phyloP scores from a whole-genome alignment of 805 yeast genomes.

The Starmerella stigmatis region DNA sequence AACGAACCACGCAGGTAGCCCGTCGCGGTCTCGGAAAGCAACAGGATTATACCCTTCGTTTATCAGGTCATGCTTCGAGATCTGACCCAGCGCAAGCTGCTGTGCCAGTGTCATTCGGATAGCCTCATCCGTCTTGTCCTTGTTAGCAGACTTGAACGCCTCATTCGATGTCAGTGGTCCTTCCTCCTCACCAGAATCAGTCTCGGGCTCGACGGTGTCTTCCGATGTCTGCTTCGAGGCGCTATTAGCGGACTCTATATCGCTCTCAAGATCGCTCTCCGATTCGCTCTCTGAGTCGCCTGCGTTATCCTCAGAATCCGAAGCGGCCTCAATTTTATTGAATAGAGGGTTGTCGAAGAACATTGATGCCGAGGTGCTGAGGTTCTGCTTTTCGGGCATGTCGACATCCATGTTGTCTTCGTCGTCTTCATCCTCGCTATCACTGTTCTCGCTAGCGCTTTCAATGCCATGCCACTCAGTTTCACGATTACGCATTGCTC shows the following conservation, averaged over 20 bases:
- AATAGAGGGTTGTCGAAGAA: conserved; percentile 34
- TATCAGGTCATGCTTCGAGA: conserved; percentile 69
- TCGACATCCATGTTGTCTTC: conserved; percentile 20
- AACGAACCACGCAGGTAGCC: conserved; percentile 91
- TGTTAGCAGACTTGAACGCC: conserved; percentile 24
- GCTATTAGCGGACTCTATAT: too few species aligned
- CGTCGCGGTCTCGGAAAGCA: conserved; percentile 82
- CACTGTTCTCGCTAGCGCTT: conserved; percentile 28
- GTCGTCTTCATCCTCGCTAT: conserved; percentile 20
- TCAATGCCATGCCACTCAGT: conserved; percentile 32
- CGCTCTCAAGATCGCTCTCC: conserved; percentile 6
- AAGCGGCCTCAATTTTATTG: conserved; percentile 23
- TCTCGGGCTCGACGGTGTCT: conserved; percentile 11
- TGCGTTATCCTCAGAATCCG: conserved; percentile 24
- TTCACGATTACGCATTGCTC: conserved; percentile 44
- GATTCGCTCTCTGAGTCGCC: conserved; percentile 21
- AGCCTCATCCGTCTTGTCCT: conserved; percentile 29
- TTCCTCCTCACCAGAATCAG: conserved; percentile 19
- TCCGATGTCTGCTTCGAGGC: background rate
- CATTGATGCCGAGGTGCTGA: conserved; percentile 28
- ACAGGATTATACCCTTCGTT: conserved; percentile 89
- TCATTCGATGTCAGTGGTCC: conserved; percentile 11
- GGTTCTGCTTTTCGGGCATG: conserved; percentile 17
- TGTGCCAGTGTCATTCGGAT: conserved; percentile 86
- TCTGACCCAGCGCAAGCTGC: conserved; percentile 82